Evolutionary conservation across 176 grass and related monocot genomes (phyloP), one percentile per base, ranked within the genome.

Genomic region (Cenchrus americanus): DNA sequence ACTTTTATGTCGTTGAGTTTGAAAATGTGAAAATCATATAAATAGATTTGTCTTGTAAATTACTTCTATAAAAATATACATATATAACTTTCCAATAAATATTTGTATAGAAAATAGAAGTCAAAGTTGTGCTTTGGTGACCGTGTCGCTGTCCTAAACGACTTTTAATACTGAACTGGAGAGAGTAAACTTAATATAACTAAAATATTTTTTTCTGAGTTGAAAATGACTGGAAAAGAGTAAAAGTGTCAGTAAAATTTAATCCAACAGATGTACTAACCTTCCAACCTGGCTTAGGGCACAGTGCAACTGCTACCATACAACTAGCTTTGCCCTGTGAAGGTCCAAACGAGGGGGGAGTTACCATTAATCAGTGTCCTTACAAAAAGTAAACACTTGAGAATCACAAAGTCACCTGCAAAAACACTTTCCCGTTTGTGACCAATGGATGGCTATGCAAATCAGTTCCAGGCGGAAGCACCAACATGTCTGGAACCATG

Each of bases 271-370:
- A 79, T 66, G 70, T 27, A 89, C 86, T 73, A 74, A 98, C 96
- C 93, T 95, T 95, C 93, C 93, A 98, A 54, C 91, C 83, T 65
- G 93, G 91, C 60, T 95, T 88, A 85, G 96, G 96, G 83, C 83
- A 80, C 70, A 95, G 87, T 66, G 91, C 89, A 47, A 91, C 82
- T 59, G 93, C 91, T 83, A 94, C 93, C 96, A 95, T 98, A 76
- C 86, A 95, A 73, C 93, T 98, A 76, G 96, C 93, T 89, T 92
- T 98, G 26, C 96, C 96, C 96, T 98, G 57, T 88, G 43, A 82
- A 86, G 27, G 48, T 75, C 37, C 10, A 61, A 21, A 52, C 59
- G 24, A 63, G 41, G 23, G 19, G 73, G 41, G 63, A 75, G 43
- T 9, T 15, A 54, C 14, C 48, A 26, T 51, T 49, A 23, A 71